Evolutionary conservation across 1,139 yeast species (phyloP).

Genomic region (Saccharomyces hybrid): DNA sequence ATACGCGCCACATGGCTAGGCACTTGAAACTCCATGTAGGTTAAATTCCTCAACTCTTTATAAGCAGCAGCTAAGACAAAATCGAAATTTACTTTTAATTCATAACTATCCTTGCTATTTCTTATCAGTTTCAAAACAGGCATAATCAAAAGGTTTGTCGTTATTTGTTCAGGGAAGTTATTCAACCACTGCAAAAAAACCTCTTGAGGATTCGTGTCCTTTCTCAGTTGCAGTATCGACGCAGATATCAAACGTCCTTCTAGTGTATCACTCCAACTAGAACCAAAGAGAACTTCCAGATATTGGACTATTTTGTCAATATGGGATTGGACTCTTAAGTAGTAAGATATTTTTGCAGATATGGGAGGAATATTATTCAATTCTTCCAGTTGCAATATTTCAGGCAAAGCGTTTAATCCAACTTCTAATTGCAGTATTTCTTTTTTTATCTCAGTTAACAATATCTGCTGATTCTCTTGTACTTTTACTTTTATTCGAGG

Average conservation of each 20-base stretch:
- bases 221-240: constrained; percentile 42
- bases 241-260: constrained; percentile 58
- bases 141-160: constrained; percentile 31
- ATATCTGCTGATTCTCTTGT: constrained; percentile 47
- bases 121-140: constrained; percentile 35
- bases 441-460: constrained; percentile 41
- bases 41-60: constrained; percentile 49
- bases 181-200: constrained; percentile 45
- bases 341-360: constrained; percentile 45
- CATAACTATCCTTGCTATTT: constrained; percentile 13
- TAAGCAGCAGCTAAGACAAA: constrained; percentile 38
- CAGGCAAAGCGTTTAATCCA: neutral
- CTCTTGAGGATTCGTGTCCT: constrained; percentile 40
- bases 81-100: constrained; percentile 46
- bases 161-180: constrained; percentile 13
- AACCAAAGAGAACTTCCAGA: constrained; percentile 53
- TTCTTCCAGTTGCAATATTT: constrained; percentile 14
- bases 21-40: constrained; percentile 48
- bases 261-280: constrained; percentile 67
- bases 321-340: constrained; percentile 41
- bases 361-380: constrained; percentile 42
- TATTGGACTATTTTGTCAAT: constrained; percentile 37
- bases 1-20: constrained; percentile 44
- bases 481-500: constrained; percentile 48
- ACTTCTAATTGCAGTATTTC: constrained; percentile 36